phyloP scores from a whole-genome alignment of 768 basidiomycete species.

The Psilocybe azurescens region DNA sequence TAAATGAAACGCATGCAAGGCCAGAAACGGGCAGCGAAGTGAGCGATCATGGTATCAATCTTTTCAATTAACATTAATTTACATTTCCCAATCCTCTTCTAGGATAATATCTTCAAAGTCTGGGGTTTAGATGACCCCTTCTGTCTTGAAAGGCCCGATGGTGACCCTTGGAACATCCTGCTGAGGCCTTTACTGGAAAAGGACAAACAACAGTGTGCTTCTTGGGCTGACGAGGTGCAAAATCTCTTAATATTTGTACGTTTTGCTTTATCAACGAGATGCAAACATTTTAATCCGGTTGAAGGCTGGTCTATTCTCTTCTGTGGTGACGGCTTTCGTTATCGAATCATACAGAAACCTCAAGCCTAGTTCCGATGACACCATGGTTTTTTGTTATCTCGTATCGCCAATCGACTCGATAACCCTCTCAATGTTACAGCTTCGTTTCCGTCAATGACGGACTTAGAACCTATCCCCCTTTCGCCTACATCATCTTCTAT shows the following conservation, averaged over 20 bases:
- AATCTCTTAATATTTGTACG: constrained; percentile 31
- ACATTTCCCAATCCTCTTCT: too few relatives aligned
- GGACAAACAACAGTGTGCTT: constrained; percentile 18
- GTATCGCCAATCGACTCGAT: constrained; percentile 5
- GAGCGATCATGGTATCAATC: too few relatives aligned
- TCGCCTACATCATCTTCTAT: constrained; percentile 8
- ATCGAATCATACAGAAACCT: constrained; percentile 27
- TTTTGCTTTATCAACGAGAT: background rate
- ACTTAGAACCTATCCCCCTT: background rate
- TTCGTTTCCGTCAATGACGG: too few relatives aligned
- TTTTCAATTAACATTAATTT: too few relatives aligned
- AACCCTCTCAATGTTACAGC: background rate
- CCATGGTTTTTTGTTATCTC: constrained; percentile 12
- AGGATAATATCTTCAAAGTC: background rate
- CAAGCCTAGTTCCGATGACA: constrained; percentile 19
- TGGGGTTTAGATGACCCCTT: constrained; percentile 14
- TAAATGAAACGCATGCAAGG: too few relatives aligned
- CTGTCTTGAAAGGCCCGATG: background rate
- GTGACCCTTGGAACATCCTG: constrained; percentile 15
- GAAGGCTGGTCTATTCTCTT: constrained; percentile 31
- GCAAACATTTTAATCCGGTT: background rate
- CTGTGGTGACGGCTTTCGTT: constrained; percentile 27
- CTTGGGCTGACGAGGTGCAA: constrained; percentile 29
- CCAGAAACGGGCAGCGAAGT: too few relatives aligned
- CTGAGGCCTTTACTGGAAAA: constrained; percentile 13